phyloP scores from a whole-genome alignment of 371 early-diverging fungal species.

The Neoconidiobolus thromboides region DNA sequence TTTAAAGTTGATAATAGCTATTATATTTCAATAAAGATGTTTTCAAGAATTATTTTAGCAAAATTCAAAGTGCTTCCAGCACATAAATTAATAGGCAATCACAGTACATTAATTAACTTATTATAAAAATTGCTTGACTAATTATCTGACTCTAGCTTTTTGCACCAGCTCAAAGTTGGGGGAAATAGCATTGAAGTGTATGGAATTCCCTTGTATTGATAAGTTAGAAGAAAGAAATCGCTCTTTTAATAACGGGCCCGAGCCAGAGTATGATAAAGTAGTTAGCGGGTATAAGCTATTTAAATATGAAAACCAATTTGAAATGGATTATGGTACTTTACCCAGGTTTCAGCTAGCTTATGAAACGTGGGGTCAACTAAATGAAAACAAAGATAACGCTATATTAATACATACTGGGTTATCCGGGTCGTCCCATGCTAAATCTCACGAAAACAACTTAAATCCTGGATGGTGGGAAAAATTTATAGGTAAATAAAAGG shows the following conservation, averaged over 20 bases:
- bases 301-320: conserved; percentile 40
- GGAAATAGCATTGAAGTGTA: too few relatives aligned
- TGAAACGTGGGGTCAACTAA: conserved; percentile 68
- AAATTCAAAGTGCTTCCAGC: too few relatives aligned
- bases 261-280: conserved; percentile 67
- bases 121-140: too few relatives aligned
- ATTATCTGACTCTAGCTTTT: too few relatives aligned
- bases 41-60: too few relatives aligned
- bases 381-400: conserved; percentile 43
- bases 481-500: conserved; percentile 47
- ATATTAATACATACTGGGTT: conserved; percentile 75
- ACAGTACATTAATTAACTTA: too few relatives aligned
- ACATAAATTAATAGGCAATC: too few relatives aligned
- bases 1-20: too few relatives aligned
- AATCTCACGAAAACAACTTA: conserved; percentile 51
- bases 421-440: conserved; percentile 65
- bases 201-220: conserved; percentile 58
- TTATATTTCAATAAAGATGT: too few relatives aligned
- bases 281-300: conserved; percentile 62
- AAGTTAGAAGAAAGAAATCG: conserved; percentile 36
- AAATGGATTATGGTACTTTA: conserved; percentile 54
- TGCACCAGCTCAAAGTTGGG: too few relatives aligned
- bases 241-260: conserved; percentile 59
- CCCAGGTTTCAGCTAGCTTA: conserved; percentile 58
- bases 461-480: conserved; percentile 93